These are phyloP conservation scores for Physaria fendleri DNA, from an alignment of 345 rosid species.

Conservation along the genomic window DNA sequence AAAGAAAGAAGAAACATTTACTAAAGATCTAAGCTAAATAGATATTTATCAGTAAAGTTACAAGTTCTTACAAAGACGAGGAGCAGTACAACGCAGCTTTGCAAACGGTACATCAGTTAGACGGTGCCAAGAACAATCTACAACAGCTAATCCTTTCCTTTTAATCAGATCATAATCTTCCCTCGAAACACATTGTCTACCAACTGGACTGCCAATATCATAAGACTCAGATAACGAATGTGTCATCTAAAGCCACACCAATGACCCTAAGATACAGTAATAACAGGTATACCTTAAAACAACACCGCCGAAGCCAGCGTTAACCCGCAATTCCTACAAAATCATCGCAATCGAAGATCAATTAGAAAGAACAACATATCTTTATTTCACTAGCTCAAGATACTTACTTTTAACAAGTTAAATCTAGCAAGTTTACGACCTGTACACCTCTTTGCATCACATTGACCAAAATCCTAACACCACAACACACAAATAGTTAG, in stretches of 20 bases:
- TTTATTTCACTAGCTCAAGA: constrained; percentile 24
- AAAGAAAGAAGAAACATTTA: not conserved
- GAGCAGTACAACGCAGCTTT: constrained; percentile 84
- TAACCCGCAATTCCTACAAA: constrained; percentile 83
- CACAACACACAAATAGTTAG: constrained; percentile 6
- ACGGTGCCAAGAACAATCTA: constrained; percentile 99
- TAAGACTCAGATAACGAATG: not conserved
- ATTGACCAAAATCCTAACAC: constrained; percentile 86
- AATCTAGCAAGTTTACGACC: constrained; percentile 95
- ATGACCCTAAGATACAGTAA: not conserved
- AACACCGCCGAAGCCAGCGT: constrained; percentile 79
- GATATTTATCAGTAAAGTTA: not conserved
- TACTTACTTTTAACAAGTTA: constrained; percentile 80
- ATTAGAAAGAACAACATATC: not conserved
- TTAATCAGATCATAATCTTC: constrained; percentile 71
- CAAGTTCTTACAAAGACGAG: constrained; percentile 73
- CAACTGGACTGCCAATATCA: constrained; percentile 69
- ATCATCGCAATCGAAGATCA: not conserved
- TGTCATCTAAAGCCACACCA: not conserved
- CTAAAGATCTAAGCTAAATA: not conserved
- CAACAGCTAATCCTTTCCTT: constrained; percentile 90
- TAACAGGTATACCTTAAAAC: constrained; percentile 55
- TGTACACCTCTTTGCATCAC: constrained; percentile 94
- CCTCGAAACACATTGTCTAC: constrained; percentile 77
- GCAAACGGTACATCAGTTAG: constrained; percentile 85